Evolutionary conservation across 768 basidiomycete genomes (phyloP).

Genomic region (Dendrothele bispora): DNA sequence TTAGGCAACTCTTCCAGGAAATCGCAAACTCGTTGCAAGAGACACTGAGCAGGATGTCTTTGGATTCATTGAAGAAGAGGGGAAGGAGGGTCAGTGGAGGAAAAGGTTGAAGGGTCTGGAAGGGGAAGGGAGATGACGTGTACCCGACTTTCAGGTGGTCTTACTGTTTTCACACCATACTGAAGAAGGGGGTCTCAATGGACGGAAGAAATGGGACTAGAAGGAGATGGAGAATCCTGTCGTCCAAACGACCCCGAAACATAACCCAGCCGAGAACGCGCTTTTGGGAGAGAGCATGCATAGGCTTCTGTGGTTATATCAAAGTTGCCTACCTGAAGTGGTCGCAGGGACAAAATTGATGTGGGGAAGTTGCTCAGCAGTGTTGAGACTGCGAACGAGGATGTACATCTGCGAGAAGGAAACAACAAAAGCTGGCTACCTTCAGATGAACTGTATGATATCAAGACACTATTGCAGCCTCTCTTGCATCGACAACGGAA

Average conservation of each 20-base stretch:
- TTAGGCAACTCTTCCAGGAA: conserved; percentile 47
- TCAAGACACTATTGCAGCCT: conserved; percentile 59
- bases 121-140: conserved; percentile 67
- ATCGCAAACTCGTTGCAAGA: conserved; percentile 60
- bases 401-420: conserved; percentile 3
- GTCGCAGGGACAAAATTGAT: conserved; percentile 81
- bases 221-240: conserved; percentile 4
- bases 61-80: background rate
- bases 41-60: conserved; percentile 36
- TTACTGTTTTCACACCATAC: conserved; percentile 73
- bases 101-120: conserved; percentile 67
- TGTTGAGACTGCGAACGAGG: conserved; percentile 23
- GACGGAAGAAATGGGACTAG: background rate
- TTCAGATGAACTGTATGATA: conserved; percentile 41
- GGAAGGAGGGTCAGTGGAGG: conserved; percentile 71
- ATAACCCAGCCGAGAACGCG: conserved; percentile 41
- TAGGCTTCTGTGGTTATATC: conserved; percentile 83
- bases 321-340: conserved; percentile 68
- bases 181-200: background rate
- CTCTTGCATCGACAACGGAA: no score
- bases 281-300: conserved; percentile 81
- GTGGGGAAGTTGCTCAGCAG: conserved; percentile 72
- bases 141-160: conserved; percentile 87
- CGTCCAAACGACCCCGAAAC: conserved; percentile 12
- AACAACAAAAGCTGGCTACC: conserved; percentile 27